Evolutionary conservation across 176 grass and related monocot species (phyloP), one percentile per base, ranked within the genome.

Genomic region (Leersia perrieri): DNA sequence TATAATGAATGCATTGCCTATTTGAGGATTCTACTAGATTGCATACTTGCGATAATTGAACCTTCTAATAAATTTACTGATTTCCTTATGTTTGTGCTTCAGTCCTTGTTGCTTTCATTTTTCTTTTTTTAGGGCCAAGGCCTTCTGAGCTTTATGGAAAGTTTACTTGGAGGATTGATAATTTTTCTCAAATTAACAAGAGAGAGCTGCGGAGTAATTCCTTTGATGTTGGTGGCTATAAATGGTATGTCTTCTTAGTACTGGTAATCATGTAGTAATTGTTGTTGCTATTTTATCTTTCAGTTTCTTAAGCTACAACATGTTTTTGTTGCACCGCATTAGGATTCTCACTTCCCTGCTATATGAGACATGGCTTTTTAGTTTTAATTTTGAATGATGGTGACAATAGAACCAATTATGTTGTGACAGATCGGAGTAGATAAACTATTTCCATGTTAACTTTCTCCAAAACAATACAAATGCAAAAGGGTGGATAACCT

Each of bases 81-180:
- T 82, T 68, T 76, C 57, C 30, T 80, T n/a, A 18, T 83, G 45
- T 81, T 14, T 75, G 38, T 63, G 82, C 33, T 76, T 47, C n/a
- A 66, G 36, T 66, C 41, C 25, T 81, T 57, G 47, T 87, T 73
- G 35, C 53, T 87, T 82, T 33, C 49, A 78, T 81, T 81, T 81
- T 69, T 70, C 45, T 82, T 79, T 72, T 87, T 81, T 82, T 83
- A 99, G 96, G 96, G 36, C 89, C 88, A 60, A 95, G 92, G 79
- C 92, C 96, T 72, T 78, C 88, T 78, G 96, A 95, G 64, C 85
- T 99, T 42, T 99, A 83, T 86, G 89, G 90, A 44, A 95, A 88
- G 73, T 95, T 93, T 87, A 99, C 96, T 58, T 99, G 96, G 96
- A 95, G 83, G 87, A 95, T 99, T 35, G 96, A 99, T 77, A 88